Base-by-base conservation (phyloP, 192 early-diverging fungal species). In the Chytriomyces hyalinus region DNA sequence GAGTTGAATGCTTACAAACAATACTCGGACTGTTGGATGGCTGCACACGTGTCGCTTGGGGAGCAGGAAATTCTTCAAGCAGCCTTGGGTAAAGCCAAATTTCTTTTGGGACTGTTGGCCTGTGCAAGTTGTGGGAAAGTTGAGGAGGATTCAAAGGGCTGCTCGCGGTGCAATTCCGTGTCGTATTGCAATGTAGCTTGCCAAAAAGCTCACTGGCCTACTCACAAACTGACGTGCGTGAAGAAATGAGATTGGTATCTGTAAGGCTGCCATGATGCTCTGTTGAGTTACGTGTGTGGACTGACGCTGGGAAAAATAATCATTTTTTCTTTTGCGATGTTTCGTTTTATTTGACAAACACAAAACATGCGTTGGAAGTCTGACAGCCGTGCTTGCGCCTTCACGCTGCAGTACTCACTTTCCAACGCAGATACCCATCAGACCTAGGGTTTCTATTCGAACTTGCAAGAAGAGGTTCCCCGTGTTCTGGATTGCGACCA, bases 51-150 rank as follows among this genome's bases (percentile, higher is more conserved):
- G 36, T 53, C 48, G 26, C n/a, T 86, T 26, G 81, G 50, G 15
- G 83, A 84, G 17, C 84, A 85, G 26, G 47, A 4, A 20, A 82
- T 84, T 47, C 62, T 81, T 48, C 22, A 7, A 74, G 26, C 15
- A 36, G 24, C 73, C 15, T 67, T 84, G 65, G 20, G 11, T 20
- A 26, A 43, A 65, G 61, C 50, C 44, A 44, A 80, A 46, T 43
- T 11, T 8, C 8, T 59, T 17, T 22, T 73, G 26, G 17, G 24
- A 26, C 13, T 17, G 24, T 62, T 61, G 70, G 43, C 15, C 45
- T 13, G 17, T 17, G 70, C 13, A 22, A 20, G 48, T 6, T 73
- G 70, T 62, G 70, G 61, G 10, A 46, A 72, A 6, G 57, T 22
- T 4, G 36, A 64, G 22, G 44, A 72, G 6, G 48, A 48, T 13